Evolutionary conservation across 2,329 filamentous ascomycete species (phyloP).

Genomic region (Verticillium nonalfalfae): DNA sequence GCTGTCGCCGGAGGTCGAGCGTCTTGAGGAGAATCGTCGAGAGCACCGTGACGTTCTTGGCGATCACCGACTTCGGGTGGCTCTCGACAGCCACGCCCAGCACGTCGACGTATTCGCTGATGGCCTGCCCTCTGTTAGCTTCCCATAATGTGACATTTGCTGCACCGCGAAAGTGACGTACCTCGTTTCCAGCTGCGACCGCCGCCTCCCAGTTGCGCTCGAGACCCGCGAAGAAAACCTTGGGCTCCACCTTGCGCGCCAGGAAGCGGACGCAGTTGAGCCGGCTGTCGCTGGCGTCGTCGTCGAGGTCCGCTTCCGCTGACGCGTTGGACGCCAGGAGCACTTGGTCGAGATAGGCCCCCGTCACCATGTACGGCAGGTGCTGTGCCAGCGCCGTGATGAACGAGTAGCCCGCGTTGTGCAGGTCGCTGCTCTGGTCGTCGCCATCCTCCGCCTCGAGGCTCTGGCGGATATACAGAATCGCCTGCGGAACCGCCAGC

Average conservation of each 20-base stretch:
- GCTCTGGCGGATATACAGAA: constrained; percentile 64
- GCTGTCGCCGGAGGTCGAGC: constrained; percentile 60
- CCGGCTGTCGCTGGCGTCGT: constrained; percentile 59
- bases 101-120: constrained; percentile 62
- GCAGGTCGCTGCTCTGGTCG: constrained; percentile 55
- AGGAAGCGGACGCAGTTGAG: constrained; percentile 65
- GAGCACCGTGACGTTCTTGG: constrained; percentile 66
- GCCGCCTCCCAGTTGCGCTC: constrained; percentile 66
- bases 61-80: constrained; percentile 71
- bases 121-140: constrained; percentile 38
- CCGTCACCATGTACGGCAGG: constrained; percentile 84
- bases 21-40: constrained; percentile 55
- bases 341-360: constrained; percentile 64
- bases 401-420: constrained; percentile 77
- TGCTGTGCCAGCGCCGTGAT: constrained; percentile 74
- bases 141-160: not conserved
- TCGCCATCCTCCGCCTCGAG: constrained; percentile 44
- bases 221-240: constrained; percentile 67
- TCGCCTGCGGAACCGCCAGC: constrained; percentile 62
- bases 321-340: constrained; percentile 68
- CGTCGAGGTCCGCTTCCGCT: constrained; percentile 52
- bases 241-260: constrained; percentile 71
- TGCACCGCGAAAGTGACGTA: constrained; percentile 33
- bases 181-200: constrained; percentile 52
- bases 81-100: constrained; percentile 68